Percentiles rank a stretch among this genome's conserved stretches.
phyloP scores from a whole-genome alignment of 1,284 basidiomycete genomes.

The Cutaneotrichosporon sp. region DNA sequence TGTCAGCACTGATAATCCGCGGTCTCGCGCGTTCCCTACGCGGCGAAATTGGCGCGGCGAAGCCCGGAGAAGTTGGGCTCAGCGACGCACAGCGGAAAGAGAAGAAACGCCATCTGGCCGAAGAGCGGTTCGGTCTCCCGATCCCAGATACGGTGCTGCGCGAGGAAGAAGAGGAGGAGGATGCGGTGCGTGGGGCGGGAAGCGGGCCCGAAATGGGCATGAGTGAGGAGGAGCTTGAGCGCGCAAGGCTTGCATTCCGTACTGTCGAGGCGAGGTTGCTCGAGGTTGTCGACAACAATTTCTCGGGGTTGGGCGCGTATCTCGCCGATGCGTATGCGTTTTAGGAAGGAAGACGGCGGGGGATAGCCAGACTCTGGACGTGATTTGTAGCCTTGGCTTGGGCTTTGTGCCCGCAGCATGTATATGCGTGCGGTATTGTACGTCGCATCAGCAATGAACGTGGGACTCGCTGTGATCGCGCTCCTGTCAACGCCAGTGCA shows the following conservation, averaged over 20 bases:
- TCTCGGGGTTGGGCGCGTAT: constrained; percentile 33
- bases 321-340: constrained; percentile 41
- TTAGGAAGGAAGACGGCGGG: too few relatives aligned
- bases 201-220: constrained; percentile 20
- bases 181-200: constrained; percentile 18
- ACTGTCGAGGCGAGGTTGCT: constrained; percentile 30
- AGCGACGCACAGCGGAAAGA: constrained; percentile 21
- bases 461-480: too few relatives aligned
- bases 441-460: too few relatives aligned
- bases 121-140: constrained; percentile 45
- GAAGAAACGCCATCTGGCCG: constrained; percentile 35
- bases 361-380: too few relatives aligned
- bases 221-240: constrained; percentile 26
- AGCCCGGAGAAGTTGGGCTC: constrained; percentile 16
- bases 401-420: not conserved
- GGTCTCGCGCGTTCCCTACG: constrained; percentile 39
- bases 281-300: constrained; percentile 34
- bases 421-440: too few relatives aligned
- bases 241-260: constrained; percentile 34
- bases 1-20: constrained; percentile 41
- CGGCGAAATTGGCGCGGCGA: constrained; percentile 27
- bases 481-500: too few relatives aligned
- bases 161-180: constrained; percentile 42
- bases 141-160: constrained; percentile 40
- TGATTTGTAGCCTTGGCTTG: not conserved